A percentile compares a stretch with the other conserved stretches of the same genome.
Evolutionary conservation across 306 rosid species (phyloP).

Genomic region (Alnus rubra): DNA sequence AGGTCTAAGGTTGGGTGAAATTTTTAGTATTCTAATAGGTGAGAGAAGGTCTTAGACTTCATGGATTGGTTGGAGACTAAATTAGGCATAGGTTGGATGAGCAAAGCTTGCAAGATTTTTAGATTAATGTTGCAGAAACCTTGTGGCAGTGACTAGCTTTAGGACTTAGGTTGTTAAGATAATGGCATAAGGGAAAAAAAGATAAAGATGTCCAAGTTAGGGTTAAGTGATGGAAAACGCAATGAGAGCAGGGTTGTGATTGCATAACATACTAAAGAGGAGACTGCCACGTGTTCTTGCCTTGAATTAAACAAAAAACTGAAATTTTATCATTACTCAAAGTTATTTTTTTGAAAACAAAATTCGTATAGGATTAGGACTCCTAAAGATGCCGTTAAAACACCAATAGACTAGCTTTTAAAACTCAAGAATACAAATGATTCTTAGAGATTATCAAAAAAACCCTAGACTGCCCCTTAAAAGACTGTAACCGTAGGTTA

Average conservation of each 20-base stretch:
- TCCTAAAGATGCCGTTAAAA: no score
- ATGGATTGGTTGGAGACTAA: neutral
- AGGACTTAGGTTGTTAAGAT: neutral
- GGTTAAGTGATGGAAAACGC: neutral
- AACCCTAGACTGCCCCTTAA: neutral
- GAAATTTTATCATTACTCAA: neutral
- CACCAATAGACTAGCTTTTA: no score
- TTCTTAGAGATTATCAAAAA: no score
- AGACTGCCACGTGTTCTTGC: neutral
- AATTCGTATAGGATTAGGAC: no score
- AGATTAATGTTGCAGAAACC: neutral
- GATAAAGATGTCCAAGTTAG: slow-evolving; percentile 5
- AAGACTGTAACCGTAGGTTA: neutral
- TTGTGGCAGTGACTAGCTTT: neutral
- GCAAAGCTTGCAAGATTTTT: neutral
- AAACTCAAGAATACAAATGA: no score
- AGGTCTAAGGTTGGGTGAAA: neutral
- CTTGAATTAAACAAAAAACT: neutral
- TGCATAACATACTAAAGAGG: neutral
- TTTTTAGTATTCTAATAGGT: neutral
- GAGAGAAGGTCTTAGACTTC: neutral
- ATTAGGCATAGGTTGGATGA: neutral
- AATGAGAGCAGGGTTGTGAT: neutral
- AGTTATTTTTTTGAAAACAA: no score
- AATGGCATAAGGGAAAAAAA: neutral